These are phyloP conservation scores for Pouteria campechiana DNA, from an alignment of 179 eudicot species.

Conservation along the genomic window DNA sequence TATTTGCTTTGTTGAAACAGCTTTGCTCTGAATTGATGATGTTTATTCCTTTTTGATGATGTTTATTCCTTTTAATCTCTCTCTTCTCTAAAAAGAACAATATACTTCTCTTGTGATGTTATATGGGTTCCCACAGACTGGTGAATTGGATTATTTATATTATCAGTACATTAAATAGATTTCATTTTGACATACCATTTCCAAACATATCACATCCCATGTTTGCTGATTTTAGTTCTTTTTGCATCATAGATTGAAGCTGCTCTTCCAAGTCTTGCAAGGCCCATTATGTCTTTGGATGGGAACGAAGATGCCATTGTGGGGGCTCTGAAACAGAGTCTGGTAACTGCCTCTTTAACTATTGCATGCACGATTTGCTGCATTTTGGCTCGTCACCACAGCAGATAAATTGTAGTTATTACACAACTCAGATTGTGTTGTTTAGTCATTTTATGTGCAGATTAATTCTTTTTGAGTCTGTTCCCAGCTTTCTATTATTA, in stretches of 20 bases:
- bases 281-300: slow-evolving; percentile 95
- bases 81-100: no score
- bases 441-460: neutral
- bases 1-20: no score
- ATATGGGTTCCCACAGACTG: no score
- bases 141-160: no score
- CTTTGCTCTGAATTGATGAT: no score
- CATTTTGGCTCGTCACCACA: no score
- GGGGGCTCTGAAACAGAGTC: slow-evolving; percentile 89
- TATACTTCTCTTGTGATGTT: no score
- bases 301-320: slow-evolving; percentile 94
- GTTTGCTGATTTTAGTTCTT: neutral
- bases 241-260: slow-evolving; percentile 81
- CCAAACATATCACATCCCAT: neutral
- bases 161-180: no score
- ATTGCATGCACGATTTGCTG: neutral
- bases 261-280: slow-evolving; percentile 79
- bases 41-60: no score
- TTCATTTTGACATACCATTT: neutral
- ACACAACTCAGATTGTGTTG: no score
- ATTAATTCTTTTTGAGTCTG: neutral
- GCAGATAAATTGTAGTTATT: no score
- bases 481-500: neutral
- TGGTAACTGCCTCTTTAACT: slow-evolving; percentile 38
- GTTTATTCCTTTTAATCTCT: no score